phyloP scores from a whole-genome alignment of 345 rosid species.

The Euclidium syriacum region DNA sequence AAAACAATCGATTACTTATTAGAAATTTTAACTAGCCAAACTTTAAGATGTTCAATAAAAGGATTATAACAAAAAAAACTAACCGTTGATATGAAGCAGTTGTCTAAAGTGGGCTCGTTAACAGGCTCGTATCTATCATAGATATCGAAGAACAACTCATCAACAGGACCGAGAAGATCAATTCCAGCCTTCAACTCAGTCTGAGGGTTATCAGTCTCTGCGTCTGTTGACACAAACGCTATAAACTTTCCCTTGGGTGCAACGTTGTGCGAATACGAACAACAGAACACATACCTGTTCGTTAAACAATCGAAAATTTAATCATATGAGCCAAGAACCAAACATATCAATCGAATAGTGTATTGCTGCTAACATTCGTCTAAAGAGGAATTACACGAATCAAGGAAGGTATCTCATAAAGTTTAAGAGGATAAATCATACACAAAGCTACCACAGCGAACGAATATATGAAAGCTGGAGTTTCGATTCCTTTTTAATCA shows the following conservation, averaged over 20 bases:
- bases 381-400: neutral
- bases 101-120: slow-evolving; percentile 76
- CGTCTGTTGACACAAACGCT: slow-evolving; percentile 88
- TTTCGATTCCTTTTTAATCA: neutral
- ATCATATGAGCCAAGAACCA: slow-evolving; percentile 1
- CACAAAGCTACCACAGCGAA: neutral
- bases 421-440: neutral
- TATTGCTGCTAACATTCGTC: neutral
- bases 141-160: slow-evolving; percentile 77
- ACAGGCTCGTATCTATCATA: slow-evolving; percentile 80
- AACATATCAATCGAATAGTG: neutral
- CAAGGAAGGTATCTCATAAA: neutral
- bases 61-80: slow-evolving; percentile 34
- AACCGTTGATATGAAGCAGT: slow-evolving; percentile 86
- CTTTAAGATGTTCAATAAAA: neutral
- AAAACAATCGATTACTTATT: neutral
- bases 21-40: slow-evolving; percentile 12
- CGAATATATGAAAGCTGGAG: neutral
- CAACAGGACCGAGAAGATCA: slow-evolving; percentile 76
- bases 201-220: slow-evolving; percentile 78
- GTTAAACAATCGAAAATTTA: neutral
- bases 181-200: slow-evolving; percentile 75
- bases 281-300: slow-evolving; percentile 87
- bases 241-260: slow-evolving; percentile 92
- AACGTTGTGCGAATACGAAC: slow-evolving; percentile 84